A percentile compares a stretch with the other conserved stretches of the same genome.
phyloP scores from a whole-genome alignment of 139 green algal genomes.

The Trebouxia sp. region DNA sequence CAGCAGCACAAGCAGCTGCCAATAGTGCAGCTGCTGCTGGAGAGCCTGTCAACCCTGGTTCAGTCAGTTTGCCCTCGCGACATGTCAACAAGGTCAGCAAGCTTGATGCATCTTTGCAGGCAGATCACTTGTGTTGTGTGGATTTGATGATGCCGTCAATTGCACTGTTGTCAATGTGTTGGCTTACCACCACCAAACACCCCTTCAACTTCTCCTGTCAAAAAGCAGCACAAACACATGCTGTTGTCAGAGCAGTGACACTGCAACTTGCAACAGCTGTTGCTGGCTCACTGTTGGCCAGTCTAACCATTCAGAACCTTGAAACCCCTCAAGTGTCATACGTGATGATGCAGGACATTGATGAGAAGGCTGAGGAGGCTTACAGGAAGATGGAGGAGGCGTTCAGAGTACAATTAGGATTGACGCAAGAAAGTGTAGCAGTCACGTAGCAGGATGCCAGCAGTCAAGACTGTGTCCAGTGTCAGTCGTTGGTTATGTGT shows the following conservation, averaged over 20 bases:
- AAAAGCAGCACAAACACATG: too few species aligned
- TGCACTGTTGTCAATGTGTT: too few species aligned
- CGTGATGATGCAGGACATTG: conserved; percentile 6
- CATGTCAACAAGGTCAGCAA: neutral
- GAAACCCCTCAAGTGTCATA: too few species aligned
- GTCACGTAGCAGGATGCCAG: neutral
- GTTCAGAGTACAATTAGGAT: conserved; percentile 21
- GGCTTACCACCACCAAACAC: conserved; percentile 28
- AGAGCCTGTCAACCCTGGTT: neutral
- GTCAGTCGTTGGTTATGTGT: too few species aligned
- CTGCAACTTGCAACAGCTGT: too few species aligned
- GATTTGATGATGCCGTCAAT: neutral
- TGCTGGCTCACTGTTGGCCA: too few species aligned
- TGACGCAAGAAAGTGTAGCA: neutral
- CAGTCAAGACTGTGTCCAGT: too few species aligned
- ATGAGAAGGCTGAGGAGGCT: conserved; percentile 24
- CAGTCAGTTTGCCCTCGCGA: neutral
- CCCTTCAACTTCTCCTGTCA: neutral
- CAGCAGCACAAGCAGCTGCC: conserved; percentile 13
- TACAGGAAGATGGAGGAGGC: conserved; percentile 28
- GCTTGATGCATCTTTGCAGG: neutral
- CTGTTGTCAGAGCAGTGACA: too few species aligned
- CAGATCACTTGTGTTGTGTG: too few species aligned
- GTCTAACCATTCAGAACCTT: too few species aligned
- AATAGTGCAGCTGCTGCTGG: conserved; percentile 10